Evolutionary conservation across 768 basidiomycete genomes (phyloP).

Genomic region (Psilocybe azurescens): DNA sequence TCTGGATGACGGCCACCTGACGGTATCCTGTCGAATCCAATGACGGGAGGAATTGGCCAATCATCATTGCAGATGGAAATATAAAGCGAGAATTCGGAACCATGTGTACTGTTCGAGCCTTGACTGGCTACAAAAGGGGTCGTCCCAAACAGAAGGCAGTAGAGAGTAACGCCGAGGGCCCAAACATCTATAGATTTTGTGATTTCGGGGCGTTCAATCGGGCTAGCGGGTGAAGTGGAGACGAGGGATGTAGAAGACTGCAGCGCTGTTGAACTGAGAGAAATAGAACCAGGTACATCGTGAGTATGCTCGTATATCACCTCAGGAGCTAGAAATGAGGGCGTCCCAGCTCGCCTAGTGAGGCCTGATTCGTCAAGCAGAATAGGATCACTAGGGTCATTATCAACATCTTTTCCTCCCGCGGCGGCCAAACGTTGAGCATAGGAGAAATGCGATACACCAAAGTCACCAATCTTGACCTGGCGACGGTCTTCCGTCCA

Average conservation of each 20-base stretch:
- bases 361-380: slow-evolving; percentile 86
- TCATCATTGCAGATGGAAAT: slow-evolving; percentile 78
- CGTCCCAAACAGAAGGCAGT: slow-evolving; percentile 89
- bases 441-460: slow-evolving; percentile 95
- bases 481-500: slow-evolving; percentile 85
- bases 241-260: slow-evolving; percentile 28
- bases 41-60: slow-evolving; percentile 67
- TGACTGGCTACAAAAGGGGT: slow-evolving; percentile 66
- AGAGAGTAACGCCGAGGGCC: slow-evolving; percentile 96
- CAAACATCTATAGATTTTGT: slow-evolving; percentile 97
- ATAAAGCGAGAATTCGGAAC: slow-evolving; percentile 77
- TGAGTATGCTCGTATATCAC: slow-evolving; percentile 74
- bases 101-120: slow-evolving; percentile 18
- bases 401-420: slow-evolving; percentile 42
- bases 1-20: slow-evolving; percentile 62
- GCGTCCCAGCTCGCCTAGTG: slow-evolving; percentile 91
- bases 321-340: slow-evolving; percentile 96
- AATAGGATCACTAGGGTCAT: slow-evolving; percentile 60
- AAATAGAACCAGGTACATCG: slow-evolving; percentile 32
- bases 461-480: slow-evolving; percentile 99
- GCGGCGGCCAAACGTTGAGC: slow-evolving; percentile 80
- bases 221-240: slow-evolving; percentile 29
- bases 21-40: slow-evolving; percentile 72
- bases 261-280: slow-evolving; percentile 15
- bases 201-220: slow-evolving; percentile 53